phyloP scores from a whole-genome alignment of 2,329 filamentous ascomycete genomes.

The Lojkania enalia region DNA sequence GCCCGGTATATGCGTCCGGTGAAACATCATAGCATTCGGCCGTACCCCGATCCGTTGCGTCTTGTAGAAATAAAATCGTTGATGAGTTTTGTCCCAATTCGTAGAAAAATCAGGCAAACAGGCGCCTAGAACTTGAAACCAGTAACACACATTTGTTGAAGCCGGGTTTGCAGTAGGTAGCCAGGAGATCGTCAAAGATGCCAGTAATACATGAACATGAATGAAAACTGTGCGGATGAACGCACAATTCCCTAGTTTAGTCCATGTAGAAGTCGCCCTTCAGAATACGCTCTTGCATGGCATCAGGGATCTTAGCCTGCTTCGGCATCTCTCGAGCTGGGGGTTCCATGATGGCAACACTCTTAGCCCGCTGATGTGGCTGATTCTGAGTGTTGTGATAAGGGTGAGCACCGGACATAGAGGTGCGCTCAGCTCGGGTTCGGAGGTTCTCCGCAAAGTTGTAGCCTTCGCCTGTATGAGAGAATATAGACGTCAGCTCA shows the following conservation, averaged over 20 bases:
- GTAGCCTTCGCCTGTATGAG: conserved; percentile 84
- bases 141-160: conserved; percentile 2
- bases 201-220: conserved; percentile 24
- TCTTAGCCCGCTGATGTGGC: conserved; percentile 68
- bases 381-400: conserved; percentile 22
- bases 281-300: conserved; percentile 94
- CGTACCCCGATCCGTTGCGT: conserved; percentile 8
- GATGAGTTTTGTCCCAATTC: conserved; percentile 3
- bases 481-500: conserved; percentile 64
- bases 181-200: conserved; percentile 5
- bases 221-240: conserved; percentile 10
- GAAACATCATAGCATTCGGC: conserved; percentile 17
- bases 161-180: neutral
- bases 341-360: conserved; percentile 64
- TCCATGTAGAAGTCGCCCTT: conserved; percentile 99
- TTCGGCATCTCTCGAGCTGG: conserved; percentile 63
- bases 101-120: neutral
- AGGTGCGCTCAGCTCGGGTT: conserved; percentile 78
- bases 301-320: conserved; percentile 67
- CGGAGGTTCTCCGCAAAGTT: conserved; percentile 97
- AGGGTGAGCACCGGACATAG: conserved; percentile 57
- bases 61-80: conserved; percentile 10
- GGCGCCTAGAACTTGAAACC: neutral
- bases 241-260: too few species aligned
- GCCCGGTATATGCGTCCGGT: conserved; percentile 19